Percentiles rank a stretch among this genome's conserved stretches.
Evolutionary conservation across 2,329 filamentous ascomycete genomes (phyloP).

Genomic region (Alternaria atra): DNA sequence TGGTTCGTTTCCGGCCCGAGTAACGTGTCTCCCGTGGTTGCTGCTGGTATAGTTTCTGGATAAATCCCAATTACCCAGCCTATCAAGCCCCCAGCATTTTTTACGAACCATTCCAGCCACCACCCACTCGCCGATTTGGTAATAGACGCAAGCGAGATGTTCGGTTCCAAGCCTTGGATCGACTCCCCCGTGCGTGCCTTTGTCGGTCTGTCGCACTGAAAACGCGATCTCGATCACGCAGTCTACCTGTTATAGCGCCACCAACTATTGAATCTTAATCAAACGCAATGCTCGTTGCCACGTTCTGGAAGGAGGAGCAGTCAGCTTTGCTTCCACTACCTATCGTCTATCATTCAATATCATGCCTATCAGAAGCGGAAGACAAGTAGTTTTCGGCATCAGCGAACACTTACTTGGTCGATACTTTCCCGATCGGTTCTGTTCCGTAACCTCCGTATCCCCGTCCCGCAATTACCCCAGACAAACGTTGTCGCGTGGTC

Average conservation of each 20-base stretch:
- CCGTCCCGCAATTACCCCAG: background rate
- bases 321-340: background rate
- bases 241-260: slow-evolving; percentile 6
- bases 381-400: background rate
- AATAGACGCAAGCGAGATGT: slow-evolving; percentile 8
- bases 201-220: slow-evolving; percentile 1
- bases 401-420: background rate
- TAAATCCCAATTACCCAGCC: slow-evolving; percentile 18
- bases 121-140: background rate
- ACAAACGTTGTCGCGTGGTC: slow-evolving; percentile 1
- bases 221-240: slow-evolving; percentile 8
- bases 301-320: background rate
- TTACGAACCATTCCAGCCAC: slow-evolving; percentile 1
- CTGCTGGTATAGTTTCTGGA: slow-evolving; percentile 13
- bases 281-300: slow-evolving; percentile 1
- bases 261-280: slow-evolving; percentile 1
- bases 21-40: background rate
- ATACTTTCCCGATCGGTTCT: background rate
- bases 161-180: background rate
- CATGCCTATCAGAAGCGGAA: background rate
- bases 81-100: slow-evolving; percentile 6
- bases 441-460: slow-evolving; percentile 1
- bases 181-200: background rate
- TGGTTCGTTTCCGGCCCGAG: slow-evolving; percentile 14
- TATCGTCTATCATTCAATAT: background rate